These are phyloP conservation scores for Paecilomyces formosus DNA, from an alignment of 2,329 filamentous ascomycete genomes.

Conservation along the genomic window DNA sequence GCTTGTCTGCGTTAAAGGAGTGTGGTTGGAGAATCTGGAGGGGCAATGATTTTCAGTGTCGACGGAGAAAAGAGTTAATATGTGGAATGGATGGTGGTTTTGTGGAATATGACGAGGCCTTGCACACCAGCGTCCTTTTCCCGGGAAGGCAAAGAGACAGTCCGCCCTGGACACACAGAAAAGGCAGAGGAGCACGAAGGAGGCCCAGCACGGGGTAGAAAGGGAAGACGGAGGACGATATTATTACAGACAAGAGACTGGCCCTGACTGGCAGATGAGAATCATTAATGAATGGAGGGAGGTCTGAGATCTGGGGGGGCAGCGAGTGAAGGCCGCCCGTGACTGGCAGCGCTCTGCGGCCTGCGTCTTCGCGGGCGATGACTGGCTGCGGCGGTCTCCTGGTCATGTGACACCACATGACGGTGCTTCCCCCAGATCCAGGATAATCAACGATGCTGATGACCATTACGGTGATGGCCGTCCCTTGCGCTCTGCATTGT, in stretches of 20 bases:
- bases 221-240: background rate
- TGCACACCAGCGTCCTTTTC: constrained; percentile 24
- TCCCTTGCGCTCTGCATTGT: background rate
- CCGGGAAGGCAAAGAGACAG: background rate
- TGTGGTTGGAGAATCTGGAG: constrained; percentile 14
- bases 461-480: too few relatives aligned
- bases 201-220: constrained; percentile 2
- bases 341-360: background rate
- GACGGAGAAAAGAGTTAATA: constrained; percentile 10
- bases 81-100: constrained; percentile 22
- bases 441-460: too few relatives aligned
- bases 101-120: constrained; percentile 34
- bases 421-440: background rate
- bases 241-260: background rate
- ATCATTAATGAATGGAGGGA: background rate
- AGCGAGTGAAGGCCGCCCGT: background rate
- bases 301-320: background rate
- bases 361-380: background rate
- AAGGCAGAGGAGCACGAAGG: constrained; percentile 4
- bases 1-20: constrained; percentile 15
- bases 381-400: background rate
- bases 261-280: background rate
- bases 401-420: background rate
- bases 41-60: constrained; percentile 10
- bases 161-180: background rate